Base-by-base conservation (phyloP, 176 grass and related monocot genomes). In the Miscanthus lutarioriparius region DNA sequence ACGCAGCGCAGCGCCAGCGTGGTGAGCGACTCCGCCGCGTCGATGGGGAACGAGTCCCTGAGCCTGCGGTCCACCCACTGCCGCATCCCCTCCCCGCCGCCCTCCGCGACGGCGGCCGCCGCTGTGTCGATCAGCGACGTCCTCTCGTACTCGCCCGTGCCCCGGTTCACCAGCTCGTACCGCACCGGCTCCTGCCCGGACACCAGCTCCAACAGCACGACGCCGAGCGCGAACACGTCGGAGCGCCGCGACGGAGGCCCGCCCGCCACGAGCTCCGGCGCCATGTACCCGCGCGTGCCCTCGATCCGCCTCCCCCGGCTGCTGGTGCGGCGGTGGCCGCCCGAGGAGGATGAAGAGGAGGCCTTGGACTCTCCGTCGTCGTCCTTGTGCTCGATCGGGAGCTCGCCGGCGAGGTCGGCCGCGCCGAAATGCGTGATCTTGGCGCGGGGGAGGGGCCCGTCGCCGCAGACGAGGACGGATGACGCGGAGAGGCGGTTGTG, bases 401-500 rank as follows among this genome's bases (percentile, higher is more conserved):
- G 74, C 70, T 94, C 92, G 26, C 95, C 92, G 10, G 92, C 86
- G 43, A 97, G 81, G 83, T 97, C 95, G 0, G 92, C 80, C 12
- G 92, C 84, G 33, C 92, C 95, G 81, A 97, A 97, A 26, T 94
- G 90, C 20, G 88, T 88, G 78, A 97, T 91, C 90, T 94, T 97
- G 66, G 94, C 90, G 23, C 90, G 87, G 78, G 90, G 68, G 48
- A 47, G 71, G 16, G 87, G 10, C 17, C 76, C 85, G 13, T 89
- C 77, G 65, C 83, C 90, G 87, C 45, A 91, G 56, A 97, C 84
- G 78, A 97, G 88, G 74, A 97, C 27, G 59, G 80, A 79, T 73
- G 94, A 97, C 64, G 92, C 84, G 37, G 87, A 94, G 69, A 97
- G 84, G 76, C 90, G 94, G 74, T 94, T 97, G 88, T 97, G 94